Evolutionary conservation across 345 rosid species (phyloP).

Genomic region (Erysimum cheiranthoides): DNA sequence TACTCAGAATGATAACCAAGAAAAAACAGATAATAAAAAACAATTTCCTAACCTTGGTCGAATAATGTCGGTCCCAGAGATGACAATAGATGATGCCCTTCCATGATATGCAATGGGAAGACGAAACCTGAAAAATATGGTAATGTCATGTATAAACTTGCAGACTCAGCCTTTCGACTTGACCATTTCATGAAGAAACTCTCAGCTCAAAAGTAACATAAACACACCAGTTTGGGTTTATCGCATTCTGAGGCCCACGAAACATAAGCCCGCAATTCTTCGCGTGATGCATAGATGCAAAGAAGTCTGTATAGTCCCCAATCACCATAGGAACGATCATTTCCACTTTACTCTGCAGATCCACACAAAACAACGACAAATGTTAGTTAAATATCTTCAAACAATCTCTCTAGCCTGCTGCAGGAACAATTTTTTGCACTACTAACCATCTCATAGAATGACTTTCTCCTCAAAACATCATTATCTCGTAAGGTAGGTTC

Average conservation of each 20-base stretch:
- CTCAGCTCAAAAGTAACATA: constrained; percentile 28
- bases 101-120: constrained; percentile 99
- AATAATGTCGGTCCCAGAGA: constrained; percentile 86
- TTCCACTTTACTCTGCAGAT: constrained; percentile 70
- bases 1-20: background rate
- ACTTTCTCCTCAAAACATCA: constrained; percentile 60
- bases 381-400: constrained; percentile 10
- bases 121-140: constrained; percentile 69
- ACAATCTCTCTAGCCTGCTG: constrained; percentile 5
- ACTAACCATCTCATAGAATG: constrained; percentile 74
- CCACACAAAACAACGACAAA: constrained; percentile 15
- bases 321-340: constrained; percentile 85
- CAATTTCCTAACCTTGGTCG: constrained; percentile 70
- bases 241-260: constrained; percentile 83
- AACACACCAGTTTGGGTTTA: constrained; percentile 74
- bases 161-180: constrained; percentile 15
- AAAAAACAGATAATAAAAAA: background rate
- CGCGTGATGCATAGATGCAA: constrained; percentile 91
- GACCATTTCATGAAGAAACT: constrained; percentile 14
- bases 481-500: constrained; percentile 79
- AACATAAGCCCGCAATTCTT: constrained; percentile 91
- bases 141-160: constrained; percentile 16
- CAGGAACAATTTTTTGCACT: background rate
- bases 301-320: constrained; percentile 97
- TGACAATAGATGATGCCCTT: constrained; percentile 86